Evolutionary conservation across 495 filamentous ascomycete genomes (phyloP), one percentile per base, ranked within the genome.

Genomic region (Aspergillus conjunctus): DNA sequence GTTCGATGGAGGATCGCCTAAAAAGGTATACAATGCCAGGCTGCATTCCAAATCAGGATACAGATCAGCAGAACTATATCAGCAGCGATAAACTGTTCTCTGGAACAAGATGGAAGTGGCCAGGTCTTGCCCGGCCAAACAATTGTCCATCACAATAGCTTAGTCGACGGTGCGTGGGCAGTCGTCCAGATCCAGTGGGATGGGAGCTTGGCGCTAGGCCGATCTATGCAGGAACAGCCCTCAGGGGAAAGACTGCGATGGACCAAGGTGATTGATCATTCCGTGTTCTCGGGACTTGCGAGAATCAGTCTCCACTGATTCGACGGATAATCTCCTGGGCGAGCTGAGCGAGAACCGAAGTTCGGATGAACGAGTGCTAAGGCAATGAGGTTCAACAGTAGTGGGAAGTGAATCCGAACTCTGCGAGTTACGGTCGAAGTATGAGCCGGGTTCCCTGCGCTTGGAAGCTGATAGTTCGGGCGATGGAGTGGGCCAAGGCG

Each of bases 221-320:
- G 54, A 58, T 58, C 60, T 44, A 31, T 56, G 61, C 61, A 63
- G 61, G 56, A 59, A 63, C 61, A 37, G 33, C 44, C 11, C 14
- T 51, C 46, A 54, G 11, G 33, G 30, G 41, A 39, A 22, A 18
- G 20, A 49, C 43, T 1, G 39, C 14, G 51, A 31, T 51, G 54
- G 56, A 43, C 33, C 39, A 21, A 41, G 20, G 12, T 11, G 46
- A 51, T 49, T 56, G 21, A 32, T 58, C 43, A 17, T 46, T 58
- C 39, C 50, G 39, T 37, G 11, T 30, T 51, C 26, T 11, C 18
- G 45, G 48, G 21, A 17, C 30, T 11, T 33, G 2, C 14, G 33
- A n/a, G 54, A 20, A 31, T 51, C 20, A 12, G 46, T 4, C 37
- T 7, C 10, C 46, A 17, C 12, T 44, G 37, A 46, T 52, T 58